Evolutionary conservation across 139 green algal species (phyloP).

Genomic region (Chlorella sp.): DNA sequence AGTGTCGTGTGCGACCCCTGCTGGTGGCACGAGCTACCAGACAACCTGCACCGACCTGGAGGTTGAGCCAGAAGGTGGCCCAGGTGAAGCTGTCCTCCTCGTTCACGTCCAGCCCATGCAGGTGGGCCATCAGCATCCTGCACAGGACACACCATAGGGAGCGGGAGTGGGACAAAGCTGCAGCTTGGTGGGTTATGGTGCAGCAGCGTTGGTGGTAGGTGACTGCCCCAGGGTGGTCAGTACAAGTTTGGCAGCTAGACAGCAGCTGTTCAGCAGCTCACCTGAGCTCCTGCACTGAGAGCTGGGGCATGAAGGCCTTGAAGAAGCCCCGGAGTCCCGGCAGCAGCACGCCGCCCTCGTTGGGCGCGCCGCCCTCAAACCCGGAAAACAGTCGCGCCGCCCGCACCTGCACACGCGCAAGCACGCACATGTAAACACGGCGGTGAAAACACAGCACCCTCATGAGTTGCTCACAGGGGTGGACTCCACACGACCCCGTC

Average conservation of each 20-base stretch:
- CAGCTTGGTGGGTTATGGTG: no score
- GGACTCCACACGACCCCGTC: no score
- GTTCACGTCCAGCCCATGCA: constrained; percentile 3
- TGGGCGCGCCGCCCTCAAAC: background rate
- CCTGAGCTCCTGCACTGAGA: background rate
- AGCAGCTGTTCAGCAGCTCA: background rate
- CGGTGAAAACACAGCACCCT: no score
- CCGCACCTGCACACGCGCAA: no score
- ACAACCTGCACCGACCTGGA: no score
- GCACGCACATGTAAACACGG: no score
- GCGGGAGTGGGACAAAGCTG: background rate
- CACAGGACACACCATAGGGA: background rate
- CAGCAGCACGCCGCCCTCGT: background rate
- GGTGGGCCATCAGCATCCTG: constrained; percentile 2
- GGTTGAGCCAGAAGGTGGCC: background rate
- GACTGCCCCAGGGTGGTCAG: background rate
- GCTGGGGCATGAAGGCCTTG: background rate
- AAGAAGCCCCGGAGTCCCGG: constrained; percentile 1
- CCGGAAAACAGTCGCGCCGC: background rate
- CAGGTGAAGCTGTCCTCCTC: background rate
- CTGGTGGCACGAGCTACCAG: no score
- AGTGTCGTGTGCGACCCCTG: no score
- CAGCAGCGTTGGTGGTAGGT: background rate
- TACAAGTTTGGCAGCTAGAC: background rate
- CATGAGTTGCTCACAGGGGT: no score